Base-by-base conservation (phyloP, 2,329 filamentous ascomycete species). In the Fusarium devonianum region DNA sequence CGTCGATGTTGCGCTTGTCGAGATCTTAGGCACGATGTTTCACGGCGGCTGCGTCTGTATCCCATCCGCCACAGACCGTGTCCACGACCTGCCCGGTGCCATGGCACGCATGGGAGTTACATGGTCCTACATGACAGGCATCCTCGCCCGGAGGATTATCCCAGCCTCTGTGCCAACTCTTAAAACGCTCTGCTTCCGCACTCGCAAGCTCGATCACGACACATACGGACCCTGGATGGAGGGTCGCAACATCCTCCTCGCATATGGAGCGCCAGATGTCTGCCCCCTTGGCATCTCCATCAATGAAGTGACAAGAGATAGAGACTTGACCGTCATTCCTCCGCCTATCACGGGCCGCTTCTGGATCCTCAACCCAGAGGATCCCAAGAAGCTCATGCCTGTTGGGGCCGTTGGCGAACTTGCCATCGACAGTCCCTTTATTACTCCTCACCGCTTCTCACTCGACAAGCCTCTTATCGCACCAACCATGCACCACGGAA, bases 11-110 rank as follows among this genome's bases (percentile, higher is more conserved):
- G 76, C 76, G 9, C 67, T 84, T 0, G 63, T 77, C 0, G 82
- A 84, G 53, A 75, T 79, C 1, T 69, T 84, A 5, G 74, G 77
- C 2, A 75, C 80, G 0, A 69, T 87, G 3, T 72, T 80, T 7
- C 70, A 77, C 18, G 85, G 85, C 14, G 84, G 80, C 0, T 85
- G 80, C 43, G 73, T 87, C 5, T 86, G 83, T 49, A 72, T 86
- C 0, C 83, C 84, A 0, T 76, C 77, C 5, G 70, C 78, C 1
- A 65, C 74, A 5, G 78, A 83, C 45, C 70, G 78, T 12, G 65
- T 78, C 23, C 74, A 77, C 42, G 76, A 83, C 43, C 70, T 85
- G 4, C 68, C 73, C 2, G 77, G 74, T 2, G 76, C 75, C 1
- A 79, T 86, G 21, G 72, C 73, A 5, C 67, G 74, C 0, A 79